Base-by-base conservation (phyloP, 345 rosid genomes). In the Eucalyptus regnans region DNA sequence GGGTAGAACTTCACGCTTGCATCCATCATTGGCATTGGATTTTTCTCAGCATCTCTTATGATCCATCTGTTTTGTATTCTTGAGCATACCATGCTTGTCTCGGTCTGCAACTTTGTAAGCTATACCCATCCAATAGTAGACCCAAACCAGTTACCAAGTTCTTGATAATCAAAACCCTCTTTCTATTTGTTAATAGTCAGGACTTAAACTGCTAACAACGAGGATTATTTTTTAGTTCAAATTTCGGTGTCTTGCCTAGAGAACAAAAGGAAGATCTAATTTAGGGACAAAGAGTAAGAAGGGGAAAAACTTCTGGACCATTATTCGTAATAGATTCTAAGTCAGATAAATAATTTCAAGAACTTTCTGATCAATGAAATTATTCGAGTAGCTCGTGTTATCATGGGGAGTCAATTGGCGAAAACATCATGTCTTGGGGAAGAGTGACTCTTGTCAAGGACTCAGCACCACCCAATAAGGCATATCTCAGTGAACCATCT, bases 251-350 rank as follows among this genome's bases (percentile, higher is more conserved):
- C 37, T n/a, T 7, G 76, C 76, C 17, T 13, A n/a, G 37, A n/a
- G 76, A n/a, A n/a, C 15, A 14, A 64, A 64, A 29, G 0, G 20
- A 64, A 64, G 0, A 62, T 62, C 16, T 7, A 62, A 62, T 62
- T 0, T 62, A 0, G 68, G 68, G 0, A 62, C 33, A 62, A 25
- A 60, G 0, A 29, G 8, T n/a, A 29, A 2, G 76, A n/a, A 13
- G 76, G 76, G 68, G 37, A 64, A 29, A 14, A n/a, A n/a, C 76
- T 33, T 64, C 33, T n/a, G 37, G 17, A n/a, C 17, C 41, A 60
- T n/a, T n/a, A 4, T 7, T 14, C 33, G 37, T n/a, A 64, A 14
- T 64, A n/a, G 76, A 64, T 64, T 64, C 76, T n/a, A 64, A 6
- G 37, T n/a, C 41, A 15, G 41, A 0, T n/a, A 15, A 8, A 64